Evolutionary conservation across 306 rosid species (phyloP).

Genomic region (Acmispon strigosus): DNA sequence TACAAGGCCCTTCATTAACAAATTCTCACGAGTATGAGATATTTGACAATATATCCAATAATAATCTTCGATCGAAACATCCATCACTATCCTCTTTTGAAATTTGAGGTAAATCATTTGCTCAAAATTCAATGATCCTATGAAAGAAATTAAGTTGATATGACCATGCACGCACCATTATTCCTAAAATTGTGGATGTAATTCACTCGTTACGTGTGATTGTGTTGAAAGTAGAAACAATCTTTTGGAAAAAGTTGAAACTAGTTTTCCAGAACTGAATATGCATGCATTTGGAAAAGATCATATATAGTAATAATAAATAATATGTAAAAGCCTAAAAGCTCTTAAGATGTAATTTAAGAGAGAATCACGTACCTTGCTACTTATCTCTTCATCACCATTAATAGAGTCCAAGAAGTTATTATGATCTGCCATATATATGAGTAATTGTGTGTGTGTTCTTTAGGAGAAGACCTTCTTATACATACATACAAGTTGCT

Average conservation of each 20-base stretch:
- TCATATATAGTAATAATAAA: too few species aligned
- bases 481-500: not conserved
- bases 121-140: not conserved
- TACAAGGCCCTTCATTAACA: not conserved
- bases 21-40: not conserved
- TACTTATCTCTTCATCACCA: conserved; percentile 8
- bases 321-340: too few species aligned
- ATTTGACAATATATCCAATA: not conserved
- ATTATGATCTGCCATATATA: conserved; percentile 10
- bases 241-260: too few species aligned
- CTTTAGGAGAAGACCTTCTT: conserved; percentile 1
- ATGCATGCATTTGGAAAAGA: too few species aligned
- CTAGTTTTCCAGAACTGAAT: too few species aligned
- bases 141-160: not conserved
- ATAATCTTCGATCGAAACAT: not conserved
- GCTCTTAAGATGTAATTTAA: too few species aligned
- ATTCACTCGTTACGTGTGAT: not conserved
- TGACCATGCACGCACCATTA: not conserved
- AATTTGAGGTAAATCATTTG: not conserved
- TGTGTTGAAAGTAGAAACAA: too few species aligned
- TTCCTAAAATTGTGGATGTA: not conserved
- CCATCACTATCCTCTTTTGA: not conserved
- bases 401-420: conserved; percentile 9
- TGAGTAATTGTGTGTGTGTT: not conserved
- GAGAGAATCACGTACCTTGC: not conserved